phyloP scores from a whole-genome alignment of 1,284 basidiomycete genomes.

The Rhodotorula sp. region DNA sequence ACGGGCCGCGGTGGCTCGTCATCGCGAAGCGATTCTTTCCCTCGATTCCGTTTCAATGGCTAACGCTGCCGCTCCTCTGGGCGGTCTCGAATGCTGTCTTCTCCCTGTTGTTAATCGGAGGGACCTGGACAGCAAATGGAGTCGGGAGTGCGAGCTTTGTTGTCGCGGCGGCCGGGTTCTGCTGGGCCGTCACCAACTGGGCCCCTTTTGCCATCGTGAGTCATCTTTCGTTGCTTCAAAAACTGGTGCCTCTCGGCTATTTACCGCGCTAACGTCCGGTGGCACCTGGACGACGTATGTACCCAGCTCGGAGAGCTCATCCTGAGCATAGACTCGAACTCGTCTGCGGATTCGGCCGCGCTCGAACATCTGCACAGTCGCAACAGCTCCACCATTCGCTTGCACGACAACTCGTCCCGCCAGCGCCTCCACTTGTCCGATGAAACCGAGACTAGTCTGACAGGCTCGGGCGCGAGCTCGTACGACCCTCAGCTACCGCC shows the following conservation, averaged over 20 bases:
- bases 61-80: slow-evolving; percentile 73
- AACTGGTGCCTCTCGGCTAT: too few species aligned
- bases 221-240: background rate
- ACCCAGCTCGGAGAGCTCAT: slow-evolving; percentile 40
- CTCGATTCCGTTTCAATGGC: slow-evolving; percentile 47
- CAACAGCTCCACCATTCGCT: background rate
- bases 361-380: background rate
- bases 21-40: slow-evolving; percentile 14
- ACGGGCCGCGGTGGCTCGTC: background rate
- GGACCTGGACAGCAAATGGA: slow-evolving; percentile 50
- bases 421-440: background rate
- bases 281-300: too few species aligned
- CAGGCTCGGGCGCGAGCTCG: background rate
- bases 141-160: slow-evolving; percentile 53
- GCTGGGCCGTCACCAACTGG: slow-evolving; percentile 51
- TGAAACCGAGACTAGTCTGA: background rate
- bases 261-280: too few species aligned
- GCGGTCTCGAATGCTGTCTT: slow-evolving; percentile 76
- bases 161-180: slow-evolving; percentile 54
- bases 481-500: background rate
- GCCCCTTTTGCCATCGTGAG: slow-evolving; percentile 39
- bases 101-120: slow-evolving; percentile 54
- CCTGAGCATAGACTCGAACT: slow-evolving; percentile 13
- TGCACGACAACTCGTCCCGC: background rate
- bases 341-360: background rate